Evolutionary conservation across 2,329 filamentous ascomycete genomes (phyloP), one percentile per base, ranked within the genome.

Genomic region (Penicillium sp.): DNA sequence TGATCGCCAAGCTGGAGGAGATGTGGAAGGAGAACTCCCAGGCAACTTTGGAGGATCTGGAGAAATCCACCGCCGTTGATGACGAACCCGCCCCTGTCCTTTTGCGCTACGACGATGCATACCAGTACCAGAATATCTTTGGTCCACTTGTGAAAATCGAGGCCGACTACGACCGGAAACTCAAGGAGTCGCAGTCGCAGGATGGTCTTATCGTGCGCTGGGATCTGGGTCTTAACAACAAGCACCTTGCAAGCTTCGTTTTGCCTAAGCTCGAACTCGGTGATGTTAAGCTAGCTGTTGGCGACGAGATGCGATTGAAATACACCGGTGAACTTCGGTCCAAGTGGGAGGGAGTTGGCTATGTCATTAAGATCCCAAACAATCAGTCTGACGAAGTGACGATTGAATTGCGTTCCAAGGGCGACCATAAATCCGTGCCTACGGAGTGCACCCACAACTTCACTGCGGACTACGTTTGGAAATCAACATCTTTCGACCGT

Each of bases 361-460:
- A 99, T 75, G 95, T 99, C 60, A 93, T 98, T 80, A 99, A 99
- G 80, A 98, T 99, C 59, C 96, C 95, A 23, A 98, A 99, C 82
- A 98, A 98, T 77, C 92, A 96, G 79, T 97, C 93, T 14, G 95
- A 99, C 69, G 93, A 99, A 74, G 95, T 99, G 52, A 96, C 90
- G 10, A 89, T 99, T 63, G 95, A 99, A 75, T 80, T 99, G 71
- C 90, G 95, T 65, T 92, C 95, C 69, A 93, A 95, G 62, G 93
- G 92, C 60, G 96, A 96, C 72, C 93, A 98, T 79, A 98, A 98
- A 77, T 91, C 90, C 27, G 91, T 98, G 1, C 95, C 95, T 0
- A 96, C 92, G 0, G 93, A 99, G 69, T 95, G 93, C 75, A 96
- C 93, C 0, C 92, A 96, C 77, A 96, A 97, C 75, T 99, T 99